Evolutionary conservation across 306 rosid species (phyloP).

Genomic region (Pueraria montana): DNA sequence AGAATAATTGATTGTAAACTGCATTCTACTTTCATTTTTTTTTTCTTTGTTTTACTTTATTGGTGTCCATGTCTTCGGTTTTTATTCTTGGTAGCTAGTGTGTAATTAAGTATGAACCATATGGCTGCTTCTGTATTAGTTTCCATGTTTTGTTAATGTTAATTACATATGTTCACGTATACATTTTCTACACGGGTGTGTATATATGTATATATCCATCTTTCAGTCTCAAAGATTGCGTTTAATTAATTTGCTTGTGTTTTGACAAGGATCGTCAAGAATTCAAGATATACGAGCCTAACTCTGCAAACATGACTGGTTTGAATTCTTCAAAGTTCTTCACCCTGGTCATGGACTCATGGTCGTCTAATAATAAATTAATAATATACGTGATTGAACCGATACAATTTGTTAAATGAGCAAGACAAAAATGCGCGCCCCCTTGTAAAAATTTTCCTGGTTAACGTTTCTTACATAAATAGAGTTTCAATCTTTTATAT

Average conservation of each 20-base stretch:
- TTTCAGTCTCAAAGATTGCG: background rate
- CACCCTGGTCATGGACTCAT: background rate
- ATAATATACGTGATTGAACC: too few species aligned
- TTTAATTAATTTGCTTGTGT: background rate
- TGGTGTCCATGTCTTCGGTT: background rate
- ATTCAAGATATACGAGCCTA: background rate
- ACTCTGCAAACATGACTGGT: background rate
- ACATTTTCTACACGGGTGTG: too few species aligned
- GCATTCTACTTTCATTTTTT: background rate
- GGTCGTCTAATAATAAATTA: background rate
- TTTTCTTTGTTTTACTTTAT: background rate
- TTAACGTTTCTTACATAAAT: too few species aligned
- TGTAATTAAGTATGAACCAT: constrained; percentile 6
- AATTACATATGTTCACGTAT: background rate
- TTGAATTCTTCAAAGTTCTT: constrained; percentile 21
- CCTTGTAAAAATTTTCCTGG: too few species aligned
- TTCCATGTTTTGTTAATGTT: background rate
- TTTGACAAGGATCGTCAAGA: background rate
- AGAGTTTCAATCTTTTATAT: too few species aligned
- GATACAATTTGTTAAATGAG: too few species aligned
- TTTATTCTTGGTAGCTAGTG: constrained; percentile 21
- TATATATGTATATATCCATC: background rate
- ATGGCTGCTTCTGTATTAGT: background rate
- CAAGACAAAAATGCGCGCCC: too few species aligned
- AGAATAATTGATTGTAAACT: background rate